Evolutionary conservation across 306 rosid genomes (phyloP).

Genomic region (Luffa aegyptiaca): DNA sequence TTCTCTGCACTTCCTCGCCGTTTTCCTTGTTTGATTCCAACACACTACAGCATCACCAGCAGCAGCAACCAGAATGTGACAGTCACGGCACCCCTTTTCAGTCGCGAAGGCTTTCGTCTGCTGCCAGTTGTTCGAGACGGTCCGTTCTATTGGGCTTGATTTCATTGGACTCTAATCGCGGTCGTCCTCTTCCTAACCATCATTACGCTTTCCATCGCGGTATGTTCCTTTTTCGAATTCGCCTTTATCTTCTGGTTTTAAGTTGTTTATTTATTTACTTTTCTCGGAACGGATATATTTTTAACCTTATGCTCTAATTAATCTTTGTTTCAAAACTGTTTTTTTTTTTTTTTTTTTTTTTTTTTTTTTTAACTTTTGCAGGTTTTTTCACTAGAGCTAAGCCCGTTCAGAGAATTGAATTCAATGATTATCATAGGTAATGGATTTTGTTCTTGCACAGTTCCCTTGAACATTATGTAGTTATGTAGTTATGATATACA

Average conservation of each 20-base stretch:
- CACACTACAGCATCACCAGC: constrained; percentile 3
- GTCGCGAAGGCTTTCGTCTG: constrained; percentile 1
- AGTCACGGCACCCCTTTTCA: not conserved
- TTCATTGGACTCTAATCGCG: constrained; percentile 15
- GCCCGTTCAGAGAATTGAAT: constrained; percentile 39
- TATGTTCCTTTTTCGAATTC: constrained; percentile 11
- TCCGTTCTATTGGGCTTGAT: constrained; percentile 18
- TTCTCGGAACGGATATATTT: not conserved
- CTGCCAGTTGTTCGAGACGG: constrained; percentile 18
- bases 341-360: not conserved
- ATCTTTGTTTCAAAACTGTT: not conserved
- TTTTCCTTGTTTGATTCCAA: not conserved
- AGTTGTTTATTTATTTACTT: not conserved
- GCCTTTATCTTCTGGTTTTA: not conserved
- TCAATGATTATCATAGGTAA: constrained; percentile 74
- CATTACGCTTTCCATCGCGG: constrained; percentile 35
- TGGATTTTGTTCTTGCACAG: not conserved
- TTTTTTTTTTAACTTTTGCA: constrained; percentile 7
- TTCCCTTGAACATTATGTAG: not conserved
- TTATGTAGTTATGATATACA: not conserved
- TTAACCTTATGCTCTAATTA: not conserved
- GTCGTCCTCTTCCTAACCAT: constrained; percentile 6
- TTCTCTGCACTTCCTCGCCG: constrained; percentile 9
- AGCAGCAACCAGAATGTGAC: constrained; percentile 1
- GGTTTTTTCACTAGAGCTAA: constrained; percentile 78